Evolutionary conservation across 495 filamentous ascomycete species (phyloP), one percentile per base, ranked within the genome.

Genomic region (Aspergillus bridgeri): DNA sequence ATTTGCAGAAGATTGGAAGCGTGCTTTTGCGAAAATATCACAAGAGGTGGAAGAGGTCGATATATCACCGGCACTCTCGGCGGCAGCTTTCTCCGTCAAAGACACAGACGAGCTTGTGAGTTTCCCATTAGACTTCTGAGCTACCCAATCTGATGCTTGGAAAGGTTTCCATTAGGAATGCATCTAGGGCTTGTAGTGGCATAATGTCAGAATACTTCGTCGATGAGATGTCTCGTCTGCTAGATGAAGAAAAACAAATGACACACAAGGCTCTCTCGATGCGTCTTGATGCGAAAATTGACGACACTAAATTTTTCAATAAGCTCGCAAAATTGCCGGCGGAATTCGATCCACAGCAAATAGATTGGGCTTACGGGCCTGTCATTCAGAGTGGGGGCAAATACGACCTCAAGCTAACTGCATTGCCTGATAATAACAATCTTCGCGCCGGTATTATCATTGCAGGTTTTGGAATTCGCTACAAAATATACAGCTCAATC

Each of bases 1-100:
- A 5, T 97, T 99, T 68, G 86, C 90, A 64, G 93, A 96, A 60
- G 94, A 97, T 65, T 99, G 94, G 94, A 94, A 90, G 75, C 89
- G 89, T 63, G 73, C 84, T 5, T 92, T 87, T 63, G 79, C 75
- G 19, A 86, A 89, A 4, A 83, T 89, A 59, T 86, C 86, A 42
- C 88, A 90, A 65, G 92, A 96, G 51, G 70, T 89, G 6, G 92
- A 98, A 70, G 89, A 96, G 68, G 86, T 96, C 23, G 95, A 99
- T 63, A 88, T 96, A 54, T 77, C 87, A 9, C 74, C 82, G 15
- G 93, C 90, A 6, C 79, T 99, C 57, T 98, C 92, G 11, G 71
- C 82, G 1, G 86, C 85, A 45, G 90, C 89, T 29, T 87, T 99
- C 68, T 86, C 95, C n/a, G 83, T 96, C 58, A 99, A 99, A 73